phyloP scores from a whole-genome alignment of 2,329 filamentous ascomycete species.

The Ilyonectria robusta region DNA sequence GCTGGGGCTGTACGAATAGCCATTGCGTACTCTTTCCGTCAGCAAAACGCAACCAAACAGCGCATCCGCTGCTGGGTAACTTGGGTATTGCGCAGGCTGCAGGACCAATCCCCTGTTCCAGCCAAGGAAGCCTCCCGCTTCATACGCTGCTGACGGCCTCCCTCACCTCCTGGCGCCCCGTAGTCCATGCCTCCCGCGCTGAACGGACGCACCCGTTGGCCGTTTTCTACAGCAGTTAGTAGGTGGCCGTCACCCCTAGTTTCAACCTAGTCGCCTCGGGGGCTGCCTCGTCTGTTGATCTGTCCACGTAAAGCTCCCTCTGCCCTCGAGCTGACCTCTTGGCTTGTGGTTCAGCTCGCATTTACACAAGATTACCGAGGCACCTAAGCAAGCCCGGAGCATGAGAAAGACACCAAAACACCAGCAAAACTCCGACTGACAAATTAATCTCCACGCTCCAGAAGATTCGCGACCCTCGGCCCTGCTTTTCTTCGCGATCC shows the following conservation, averaged over 20 bases:
- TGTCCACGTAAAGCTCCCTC: constrained; percentile 43
- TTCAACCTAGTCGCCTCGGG: constrained; percentile 36
- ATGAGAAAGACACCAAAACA: background rate
- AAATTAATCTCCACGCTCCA: constrained; percentile 1
- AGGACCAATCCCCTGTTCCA: background rate
- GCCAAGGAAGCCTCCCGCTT: background rate
- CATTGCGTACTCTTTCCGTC: background rate
- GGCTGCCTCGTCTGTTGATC: constrained; percentile 37
- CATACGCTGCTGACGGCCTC: constrained; percentile 3
- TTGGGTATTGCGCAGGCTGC: background rate
- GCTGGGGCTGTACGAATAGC: background rate
- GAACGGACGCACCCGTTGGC: constrained; percentile 1
- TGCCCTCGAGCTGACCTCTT: constrained; percentile 34
- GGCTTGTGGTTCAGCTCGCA: constrained; percentile 23
- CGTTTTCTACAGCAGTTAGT: background rate
- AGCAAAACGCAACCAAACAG: background rate
- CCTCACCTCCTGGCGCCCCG: background rate
- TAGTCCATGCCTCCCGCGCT: constrained; percentile 1
- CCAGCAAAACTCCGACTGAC: constrained; percentile 3
- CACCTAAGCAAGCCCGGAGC: constrained; percentile 11
- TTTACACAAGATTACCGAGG: constrained; percentile 30
- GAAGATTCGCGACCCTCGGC: constrained; percentile 8
- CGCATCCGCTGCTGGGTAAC: background rate
- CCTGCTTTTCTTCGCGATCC: constrained; percentile 23
- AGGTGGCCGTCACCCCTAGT: constrained; percentile 19